phyloP scores from a whole-genome alignment of 1,284 basidiomycete genomes.

The Butyriboletus appendiculatus region DNA sequence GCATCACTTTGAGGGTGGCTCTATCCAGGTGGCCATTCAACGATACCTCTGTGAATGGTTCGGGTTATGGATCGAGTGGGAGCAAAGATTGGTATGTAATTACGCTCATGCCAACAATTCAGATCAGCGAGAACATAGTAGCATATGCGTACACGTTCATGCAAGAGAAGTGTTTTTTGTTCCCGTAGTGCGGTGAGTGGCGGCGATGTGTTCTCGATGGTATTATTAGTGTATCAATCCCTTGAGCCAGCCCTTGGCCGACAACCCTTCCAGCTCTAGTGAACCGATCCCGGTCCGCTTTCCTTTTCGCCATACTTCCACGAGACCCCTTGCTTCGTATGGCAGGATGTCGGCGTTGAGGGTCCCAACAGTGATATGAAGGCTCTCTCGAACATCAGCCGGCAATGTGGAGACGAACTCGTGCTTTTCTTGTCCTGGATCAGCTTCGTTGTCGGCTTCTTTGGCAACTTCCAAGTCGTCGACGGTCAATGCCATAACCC shows the following conservation, averaged over 20 bases:
- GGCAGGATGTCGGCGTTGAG: conserved; percentile 52
- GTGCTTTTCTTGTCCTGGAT: conserved; percentile 41
- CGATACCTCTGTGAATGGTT: too few species aligned
- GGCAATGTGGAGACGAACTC: conserved; percentile 54
- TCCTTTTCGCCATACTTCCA: conserved; percentile 56
- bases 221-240: conserved; percentile 32
- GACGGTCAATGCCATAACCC: conserved; percentile 79
- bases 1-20: too few species aligned
- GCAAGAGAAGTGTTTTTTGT: not conserved
- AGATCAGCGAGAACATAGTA: too few species aligned
- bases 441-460: conserved; percentile 11
- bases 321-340: conserved; percentile 71
- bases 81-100: too few species aligned
- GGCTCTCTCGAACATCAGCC: conserved; percentile 44
- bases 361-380: conserved; percentile 94
- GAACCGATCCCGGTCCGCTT: conserved; percentile 33
- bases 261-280: conserved; percentile 38
- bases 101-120: too few species aligned
- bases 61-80: too few species aligned
- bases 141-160: not conserved
- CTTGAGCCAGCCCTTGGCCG: conserved; percentile 44
- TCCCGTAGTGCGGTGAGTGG: too few species aligned
- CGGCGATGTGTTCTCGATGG: not conserved
- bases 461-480: conserved; percentile 49
- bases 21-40: too few species aligned